phyloP scores from a whole-genome alignment of 2,329 filamentous ascomycete species.

The Xylaria sp. region DNA sequence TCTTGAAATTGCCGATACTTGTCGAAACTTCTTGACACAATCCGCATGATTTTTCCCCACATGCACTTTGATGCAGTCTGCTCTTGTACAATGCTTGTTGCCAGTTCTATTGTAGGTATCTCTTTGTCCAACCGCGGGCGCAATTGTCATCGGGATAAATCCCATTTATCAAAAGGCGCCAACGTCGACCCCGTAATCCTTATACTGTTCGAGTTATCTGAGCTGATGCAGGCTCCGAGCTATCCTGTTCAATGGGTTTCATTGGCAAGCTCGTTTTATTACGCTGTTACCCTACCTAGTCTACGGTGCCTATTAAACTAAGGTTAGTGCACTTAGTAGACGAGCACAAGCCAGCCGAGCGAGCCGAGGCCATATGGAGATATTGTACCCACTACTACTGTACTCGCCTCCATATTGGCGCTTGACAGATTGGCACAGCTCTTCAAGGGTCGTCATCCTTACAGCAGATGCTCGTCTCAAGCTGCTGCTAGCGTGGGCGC shows the following conservation, averaged over 20 bases:
- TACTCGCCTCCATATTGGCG: background rate
- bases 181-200: too few species aligned
- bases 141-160: too few species aligned
- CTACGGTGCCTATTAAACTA: too few species aligned
- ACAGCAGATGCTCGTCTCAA: background rate
- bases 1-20: background rate
- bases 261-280: too few species aligned
- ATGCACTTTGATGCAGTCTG: background rate
- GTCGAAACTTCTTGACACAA: conserved; percentile 1
- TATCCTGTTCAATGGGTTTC: too few species aligned
- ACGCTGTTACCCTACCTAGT: too few species aligned
- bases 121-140: background rate
- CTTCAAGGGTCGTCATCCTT: conserved; percentile 11
- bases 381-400: too few species aligned
- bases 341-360: background rate
- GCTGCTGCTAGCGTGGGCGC: background rate
- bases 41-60: background rate
- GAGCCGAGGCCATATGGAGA: background rate
- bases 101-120: background rate
- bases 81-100: background rate
- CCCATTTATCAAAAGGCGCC: too few species aligned
- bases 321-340: too few species aligned
- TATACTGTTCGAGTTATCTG: too few species aligned
- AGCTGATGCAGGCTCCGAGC: too few species aligned
- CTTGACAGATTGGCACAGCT: background rate